These are phyloP conservation scores for Magnusiomyces magnusii DNA, from an alignment of 1,139 yeast species.

Conservation along the genomic window DNA sequence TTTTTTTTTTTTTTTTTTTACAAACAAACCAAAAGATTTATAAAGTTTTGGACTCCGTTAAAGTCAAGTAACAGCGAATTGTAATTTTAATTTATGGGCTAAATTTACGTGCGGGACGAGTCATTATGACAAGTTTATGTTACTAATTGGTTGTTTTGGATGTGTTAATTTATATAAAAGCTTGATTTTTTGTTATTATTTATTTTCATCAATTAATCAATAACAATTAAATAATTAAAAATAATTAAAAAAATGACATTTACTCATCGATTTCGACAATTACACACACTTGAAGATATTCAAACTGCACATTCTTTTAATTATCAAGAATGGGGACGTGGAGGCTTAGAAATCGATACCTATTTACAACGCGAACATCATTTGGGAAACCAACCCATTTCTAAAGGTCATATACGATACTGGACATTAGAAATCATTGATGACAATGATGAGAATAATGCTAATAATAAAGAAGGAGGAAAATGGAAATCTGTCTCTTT, in stretches of 20 bases:
- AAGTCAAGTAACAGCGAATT: neutral
- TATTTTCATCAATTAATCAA: neutral
- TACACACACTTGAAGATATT: slow-evolving; percentile 38
- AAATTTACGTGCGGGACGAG: neutral
- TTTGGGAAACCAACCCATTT: slow-evolving; percentile 19
- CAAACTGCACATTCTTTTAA: slow-evolving; percentile 45
- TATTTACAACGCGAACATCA: slow-evolving; percentile 28
- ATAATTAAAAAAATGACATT: neutral
- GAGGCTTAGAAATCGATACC: slow-evolving; percentile 23
- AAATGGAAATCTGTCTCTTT: too few relatives aligned
- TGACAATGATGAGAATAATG: too few relatives aligned
- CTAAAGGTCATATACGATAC: slow-evolving; percentile 21
- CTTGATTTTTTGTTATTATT: neutral
- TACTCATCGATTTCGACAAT: slow-evolving; percentile 8
- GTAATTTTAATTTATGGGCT: neutral
- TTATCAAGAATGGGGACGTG: slow-evolving; percentile 44
- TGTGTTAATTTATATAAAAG: neutral
- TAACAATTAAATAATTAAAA: neutral
- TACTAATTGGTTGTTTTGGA: neutral
- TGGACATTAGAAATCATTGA: slow-evolving; percentile 27
- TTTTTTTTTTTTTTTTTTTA: too few relatives aligned
- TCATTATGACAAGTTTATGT: neutral
- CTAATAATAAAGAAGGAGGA: too few relatives aligned
- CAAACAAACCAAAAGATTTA: neutral
- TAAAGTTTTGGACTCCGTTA: neutral